Evolutionary conservation across 768 basidiomycete genomes (phyloP), one percentile per base, ranked within the genome.

Genomic region (Collybiopsis luxurians): DNA sequence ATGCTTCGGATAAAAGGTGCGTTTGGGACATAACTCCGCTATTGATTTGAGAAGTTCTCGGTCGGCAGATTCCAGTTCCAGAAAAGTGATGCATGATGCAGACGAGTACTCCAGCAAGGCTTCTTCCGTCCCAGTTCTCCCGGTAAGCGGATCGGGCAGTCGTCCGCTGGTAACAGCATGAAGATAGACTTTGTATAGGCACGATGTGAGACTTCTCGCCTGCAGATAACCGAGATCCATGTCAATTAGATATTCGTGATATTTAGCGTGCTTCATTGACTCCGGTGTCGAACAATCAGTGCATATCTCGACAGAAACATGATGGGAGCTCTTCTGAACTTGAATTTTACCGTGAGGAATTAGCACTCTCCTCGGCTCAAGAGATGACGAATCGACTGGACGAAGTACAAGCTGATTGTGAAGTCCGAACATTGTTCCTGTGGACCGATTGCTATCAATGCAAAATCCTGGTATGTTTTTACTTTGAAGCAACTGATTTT

Each of bases 121-220:
- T 43, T 75, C 72, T 45, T 75, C 73, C 3, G 66, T 70, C 7
- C 75, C 75, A 0, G 70, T 70, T 4, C 64, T 63, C 15, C 62
- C 60, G 2, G 74, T 76, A 2, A 75, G 61, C 12, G 71, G 71
- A 63, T 75, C 74, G 27, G 63, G 61, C 15, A 66, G 56, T 55
- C 65, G 66, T 24, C 65, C 63, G n/a, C 72, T 70, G 1, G 70
- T 76, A 0, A 75, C 47, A 7, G 75, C 73, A 19, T 75, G 75
- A 21, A 77, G 57, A 38, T 73, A 70, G 3, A 64, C 64, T 28
- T 62, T 59, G 27, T 68, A 72, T 2, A 74, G 59, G 39, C 63
- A 63, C 56, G 65, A 68, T 1, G 57, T 59, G 38, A 73, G 48
- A n/a, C 61, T 68, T 3, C 67, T 67, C 3, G 68, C 67, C 10